phyloP scores from a whole-genome alignment of 2,329 filamentous ascomycete genomes.

The Monosporascus ibericus region DNA sequence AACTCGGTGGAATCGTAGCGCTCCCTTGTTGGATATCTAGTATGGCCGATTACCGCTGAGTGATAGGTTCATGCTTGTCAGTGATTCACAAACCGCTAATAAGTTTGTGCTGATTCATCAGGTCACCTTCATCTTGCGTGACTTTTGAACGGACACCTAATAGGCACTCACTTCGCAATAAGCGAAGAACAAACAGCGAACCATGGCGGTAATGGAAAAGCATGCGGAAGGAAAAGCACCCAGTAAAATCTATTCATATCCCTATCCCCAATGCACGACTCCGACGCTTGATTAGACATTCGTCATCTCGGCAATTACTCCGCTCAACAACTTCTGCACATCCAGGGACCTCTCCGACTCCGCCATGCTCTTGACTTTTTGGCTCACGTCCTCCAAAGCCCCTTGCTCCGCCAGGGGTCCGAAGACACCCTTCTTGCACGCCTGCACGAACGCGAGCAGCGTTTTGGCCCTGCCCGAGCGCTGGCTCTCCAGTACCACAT shows the following conservation, averaged over 20 bases:
- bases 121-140: too few species aligned
- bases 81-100: too few species aligned
- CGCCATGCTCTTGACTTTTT: conserved; percentile 28
- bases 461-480: conserved; percentile 42
- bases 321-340: conserved; percentile 37
- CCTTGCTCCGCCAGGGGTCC: conserved; percentile 18
- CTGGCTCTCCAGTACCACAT: conserved; percentile 46
- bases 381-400: conserved; percentile 22
- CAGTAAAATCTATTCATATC: not conserved
- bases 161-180: too few species aligned
- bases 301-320: conserved; percentile 27
- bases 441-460: conserved; percentile 33
- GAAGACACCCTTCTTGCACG: conserved; percentile 38
- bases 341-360: conserved; percentile 38
- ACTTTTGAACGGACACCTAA: too few species aligned
- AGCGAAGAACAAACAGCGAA: not conserved
- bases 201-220: not conserved
- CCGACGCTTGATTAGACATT: not conserved
- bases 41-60: too few species aligned
- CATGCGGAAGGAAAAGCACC: not conserved
- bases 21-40: too few species aligned
- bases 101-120: too few species aligned
- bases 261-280: not conserved
- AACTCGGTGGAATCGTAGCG: too few species aligned
- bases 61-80: too few species aligned